phyloP scores from a whole-genome alignment of 495 filamentous ascomycete genomes.

The Podospora pseudopauciseta region DNA sequence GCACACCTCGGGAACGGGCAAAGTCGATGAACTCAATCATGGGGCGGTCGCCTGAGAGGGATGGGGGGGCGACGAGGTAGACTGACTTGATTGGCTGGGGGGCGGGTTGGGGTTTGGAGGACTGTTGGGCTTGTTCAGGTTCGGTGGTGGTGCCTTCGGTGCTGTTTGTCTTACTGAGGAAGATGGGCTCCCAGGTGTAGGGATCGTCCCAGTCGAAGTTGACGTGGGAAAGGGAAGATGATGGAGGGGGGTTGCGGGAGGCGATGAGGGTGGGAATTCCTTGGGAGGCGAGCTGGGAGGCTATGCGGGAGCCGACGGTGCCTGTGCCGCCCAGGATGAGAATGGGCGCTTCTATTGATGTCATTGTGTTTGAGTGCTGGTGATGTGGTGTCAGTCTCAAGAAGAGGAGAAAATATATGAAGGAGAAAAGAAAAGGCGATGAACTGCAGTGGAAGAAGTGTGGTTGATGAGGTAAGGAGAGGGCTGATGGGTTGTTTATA shows the following conservation, averaged over 20 bases:
- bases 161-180: conserved; percentile 16
- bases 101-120: background rate
- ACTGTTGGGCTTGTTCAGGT: background rate
- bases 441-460: background rate
- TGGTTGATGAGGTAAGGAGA: background rate
- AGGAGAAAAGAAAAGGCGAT: background rate
- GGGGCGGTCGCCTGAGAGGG: conserved; percentile 23
- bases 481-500: background rate
- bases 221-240: conserved; percentile 22
- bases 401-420: background rate
- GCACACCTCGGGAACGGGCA: conserved; percentile 34
- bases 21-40: conserved; percentile 42
- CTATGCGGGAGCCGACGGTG: conserved; percentile 44
- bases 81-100: conserved; percentile 24
- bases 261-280: conserved; percentile 36
- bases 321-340: conserved; percentile 50
- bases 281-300: conserved; percentile 32
- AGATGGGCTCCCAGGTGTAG: conserved; percentile 37
- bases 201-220: conserved; percentile 49
- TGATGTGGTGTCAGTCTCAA: background rate
- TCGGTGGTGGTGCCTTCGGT: background rate
- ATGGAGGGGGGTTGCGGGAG: conserved; percentile 33
- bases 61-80: conserved; percentile 38
- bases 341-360: conserved; percentile 20
- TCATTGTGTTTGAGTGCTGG: conserved; percentile 5